These are phyloP conservation scores for Acer saccharum DNA, from an alignment of 345 rosid genomes.

Conservation along the genomic window DNA sequence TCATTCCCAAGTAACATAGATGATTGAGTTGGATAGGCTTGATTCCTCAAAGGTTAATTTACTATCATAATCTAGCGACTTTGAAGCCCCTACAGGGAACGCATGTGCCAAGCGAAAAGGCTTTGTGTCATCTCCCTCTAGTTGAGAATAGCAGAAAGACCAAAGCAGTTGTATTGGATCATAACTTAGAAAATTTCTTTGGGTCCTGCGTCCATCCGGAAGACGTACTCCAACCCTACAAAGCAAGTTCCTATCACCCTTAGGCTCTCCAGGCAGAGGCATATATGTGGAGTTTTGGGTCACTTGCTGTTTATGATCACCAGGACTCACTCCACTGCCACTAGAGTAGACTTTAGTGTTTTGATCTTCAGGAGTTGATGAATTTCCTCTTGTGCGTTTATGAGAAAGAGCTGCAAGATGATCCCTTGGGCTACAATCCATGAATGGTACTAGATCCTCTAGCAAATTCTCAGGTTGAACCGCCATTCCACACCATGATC, in stretches of 20 bases:
- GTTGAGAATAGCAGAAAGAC: conserved; percentile 81
- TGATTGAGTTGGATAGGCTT: conserved; percentile 87
- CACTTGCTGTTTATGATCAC: conserved; percentile 12
- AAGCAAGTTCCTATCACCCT: conserved; percentile 63
- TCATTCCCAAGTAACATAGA: conserved; percentile 76
- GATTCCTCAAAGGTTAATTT: conserved; percentile 77
- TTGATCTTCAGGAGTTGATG: conserved; percentile 42
- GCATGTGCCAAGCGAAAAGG: conserved; percentile 78
- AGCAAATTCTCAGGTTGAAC: conserved; percentile 86
- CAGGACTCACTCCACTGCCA: conserved; percentile 23
- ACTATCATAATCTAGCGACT: conserved; percentile 65
- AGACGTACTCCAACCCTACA: conserved; percentile 96
- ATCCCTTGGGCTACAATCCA: conserved; percentile 94
- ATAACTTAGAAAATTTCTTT: conserved; percentile 73
- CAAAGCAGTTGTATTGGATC: conserved; percentile 89
- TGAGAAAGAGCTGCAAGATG: conserved; percentile 69
- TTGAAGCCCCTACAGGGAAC: conserved; percentile 71
- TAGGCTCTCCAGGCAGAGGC: conserved; percentile 88
- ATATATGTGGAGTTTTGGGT: conserved; percentile 54
- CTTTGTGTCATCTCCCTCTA: conserved; percentile 59
- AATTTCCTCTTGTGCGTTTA: conserved; percentile 84
- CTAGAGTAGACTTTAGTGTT: conserved; percentile 23
- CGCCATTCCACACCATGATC: conserved; percentile 80
- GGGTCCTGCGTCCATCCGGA: conserved; percentile 87
- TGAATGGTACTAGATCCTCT: conserved; percentile 81